These are phyloP conservation scores for Calonectria leucothoes DNA, from an alignment of 2,329 filamentous ascomycete genomes.

Conservation along the genomic window DNA sequence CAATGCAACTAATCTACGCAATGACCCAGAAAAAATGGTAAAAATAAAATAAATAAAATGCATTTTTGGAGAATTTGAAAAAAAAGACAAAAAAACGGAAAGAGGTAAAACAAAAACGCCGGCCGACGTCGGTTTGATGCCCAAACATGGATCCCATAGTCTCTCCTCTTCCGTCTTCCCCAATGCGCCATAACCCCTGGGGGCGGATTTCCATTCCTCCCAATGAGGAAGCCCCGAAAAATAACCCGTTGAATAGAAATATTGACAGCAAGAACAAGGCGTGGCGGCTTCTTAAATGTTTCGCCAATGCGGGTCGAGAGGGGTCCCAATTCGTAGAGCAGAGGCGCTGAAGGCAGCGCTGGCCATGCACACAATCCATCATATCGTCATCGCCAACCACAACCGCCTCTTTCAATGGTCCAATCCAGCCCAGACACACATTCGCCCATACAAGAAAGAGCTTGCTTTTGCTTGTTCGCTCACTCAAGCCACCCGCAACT, in stretches of 20 bases:
- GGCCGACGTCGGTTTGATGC: not conserved
- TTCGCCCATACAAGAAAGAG: not conserved
- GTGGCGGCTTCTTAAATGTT: not conserved
- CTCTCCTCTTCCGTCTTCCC: not conserved
- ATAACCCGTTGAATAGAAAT: not conserved
- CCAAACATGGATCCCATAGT: constrained; percentile 5
- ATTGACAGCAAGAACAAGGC: not conserved
- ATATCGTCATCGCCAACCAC: not conserved
- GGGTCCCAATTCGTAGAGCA: not conserved
- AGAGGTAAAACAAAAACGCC: constrained; percentile 7
- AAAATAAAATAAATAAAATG: not conserved
- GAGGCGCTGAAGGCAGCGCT: not conserved
- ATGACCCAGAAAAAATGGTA: not conserved
- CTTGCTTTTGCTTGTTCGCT: too few relatives aligned
- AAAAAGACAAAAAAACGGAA: not conserved
- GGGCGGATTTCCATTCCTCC: not conserved
- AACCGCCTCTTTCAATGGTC: not conserved
- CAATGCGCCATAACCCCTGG: constrained; percentile 4
- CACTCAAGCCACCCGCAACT: not conserved
- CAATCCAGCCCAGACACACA: not conserved
- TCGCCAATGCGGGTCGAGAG: not conserved
- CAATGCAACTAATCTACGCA: constrained; percentile 1
- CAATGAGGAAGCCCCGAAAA: not conserved
- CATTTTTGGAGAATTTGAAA: not conserved
- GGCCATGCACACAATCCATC: not conserved